These are phyloP conservation scores for Purshia tridentata DNA, from an alignment of 306 rosid genomes.

Conservation along the genomic window DNA sequence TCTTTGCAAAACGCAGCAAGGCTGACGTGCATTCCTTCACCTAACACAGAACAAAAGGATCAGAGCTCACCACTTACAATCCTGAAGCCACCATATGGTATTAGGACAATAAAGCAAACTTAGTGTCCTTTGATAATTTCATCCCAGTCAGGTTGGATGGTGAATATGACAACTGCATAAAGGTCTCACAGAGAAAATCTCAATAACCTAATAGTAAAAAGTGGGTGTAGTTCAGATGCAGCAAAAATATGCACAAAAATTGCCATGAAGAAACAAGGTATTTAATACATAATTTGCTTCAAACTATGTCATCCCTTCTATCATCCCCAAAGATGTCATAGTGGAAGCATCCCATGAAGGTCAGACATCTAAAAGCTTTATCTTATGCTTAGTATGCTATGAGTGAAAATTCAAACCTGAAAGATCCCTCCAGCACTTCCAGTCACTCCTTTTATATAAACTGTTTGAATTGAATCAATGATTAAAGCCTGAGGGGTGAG, in stretches of 20 bases:
- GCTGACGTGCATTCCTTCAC: conserved; percentile 90
- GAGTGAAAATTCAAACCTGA: conserved; percentile 52
- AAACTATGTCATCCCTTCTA: neutral
- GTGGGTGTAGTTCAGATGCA: neutral
- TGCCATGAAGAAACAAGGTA: conserved; percentile 2
- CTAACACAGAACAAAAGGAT: conserved; percentile 44
- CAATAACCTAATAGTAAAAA: neutral
- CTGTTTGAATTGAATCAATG: conserved; percentile 93
- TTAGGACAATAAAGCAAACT: conserved; percentile 15
- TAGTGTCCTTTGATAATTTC: conserved; percentile 13
- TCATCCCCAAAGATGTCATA: conserved; percentile 1
- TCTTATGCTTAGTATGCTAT: conserved; percentile 6
- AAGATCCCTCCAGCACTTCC: conserved; percentile 78
- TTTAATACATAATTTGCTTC: neutral
- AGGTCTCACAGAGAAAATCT: conserved; percentile 3
- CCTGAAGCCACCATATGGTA: conserved; percentile 15
- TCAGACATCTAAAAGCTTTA: conserved; percentile 10
- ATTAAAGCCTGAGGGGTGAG: conserved; percentile 69
- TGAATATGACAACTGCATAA: neutral
- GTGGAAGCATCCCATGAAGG: conserved; percentile 7
- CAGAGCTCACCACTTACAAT: conserved; percentile 17
- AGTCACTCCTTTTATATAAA: conserved; percentile 55
- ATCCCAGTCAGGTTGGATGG: conserved; percentile 16
- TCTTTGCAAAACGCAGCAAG: conserved; percentile 83
- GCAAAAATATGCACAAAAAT: neutral